phyloP scores from a whole-genome alignment of 805 yeast species.

The Ogataea neopini region DNA sequence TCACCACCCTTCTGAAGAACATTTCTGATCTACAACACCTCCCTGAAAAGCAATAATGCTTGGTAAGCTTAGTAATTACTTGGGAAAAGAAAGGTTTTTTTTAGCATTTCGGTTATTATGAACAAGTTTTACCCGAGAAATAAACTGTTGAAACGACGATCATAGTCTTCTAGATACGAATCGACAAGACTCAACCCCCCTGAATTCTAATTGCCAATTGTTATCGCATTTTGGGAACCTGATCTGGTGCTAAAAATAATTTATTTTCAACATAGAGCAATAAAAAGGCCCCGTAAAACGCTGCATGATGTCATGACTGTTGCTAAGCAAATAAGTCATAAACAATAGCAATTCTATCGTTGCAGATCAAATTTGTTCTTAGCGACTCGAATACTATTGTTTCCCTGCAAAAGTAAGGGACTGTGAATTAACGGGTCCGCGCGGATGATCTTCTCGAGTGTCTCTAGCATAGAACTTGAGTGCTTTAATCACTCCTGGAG shows the following conservation, averaged over 20 bases:
- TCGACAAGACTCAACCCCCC: too few species aligned
- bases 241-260: slow-evolving; percentile 1
- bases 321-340: not conserved
- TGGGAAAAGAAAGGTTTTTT: not conserved
- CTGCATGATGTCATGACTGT: slow-evolving; percentile 5
- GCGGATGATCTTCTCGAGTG: not conserved
- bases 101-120: not conserved
- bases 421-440: not conserved
- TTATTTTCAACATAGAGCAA: not conserved
- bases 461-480: not conserved
- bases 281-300: not conserved
- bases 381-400: slow-evolving; percentile 1
- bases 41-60: not conserved
- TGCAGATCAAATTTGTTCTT: not conserved
- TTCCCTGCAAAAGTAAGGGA: not conserved
- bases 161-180: not conserved
- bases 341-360: not conserved
- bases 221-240: not conserved
- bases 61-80: not conserved
- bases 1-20: not conserved
- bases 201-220: not conserved
- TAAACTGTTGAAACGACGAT: not conserved
- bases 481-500: too few species aligned
- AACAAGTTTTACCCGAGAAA: not conserved
- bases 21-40: not conserved